Evolutionary conservation across 2,329 filamentous ascomycete genomes (phyloP).

Genomic region (Cordyceps farinosa): DNA sequence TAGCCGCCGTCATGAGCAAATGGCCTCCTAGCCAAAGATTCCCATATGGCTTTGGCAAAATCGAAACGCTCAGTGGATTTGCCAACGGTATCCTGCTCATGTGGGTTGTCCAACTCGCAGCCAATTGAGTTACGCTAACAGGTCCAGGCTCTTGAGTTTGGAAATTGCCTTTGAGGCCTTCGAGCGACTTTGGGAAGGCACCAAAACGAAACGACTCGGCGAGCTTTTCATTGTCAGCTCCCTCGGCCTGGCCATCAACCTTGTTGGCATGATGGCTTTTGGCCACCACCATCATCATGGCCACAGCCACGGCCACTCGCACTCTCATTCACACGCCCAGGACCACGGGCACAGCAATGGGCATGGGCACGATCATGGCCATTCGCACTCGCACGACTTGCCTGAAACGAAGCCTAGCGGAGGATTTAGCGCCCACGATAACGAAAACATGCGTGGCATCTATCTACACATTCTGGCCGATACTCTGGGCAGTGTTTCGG

Average conservation of each 20-base stretch:
- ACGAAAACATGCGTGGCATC: conserved; percentile 97
- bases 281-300: conserved; percentile 58
- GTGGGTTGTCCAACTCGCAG: conserved; percentile 43
- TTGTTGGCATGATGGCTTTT: conserved; percentile 88
- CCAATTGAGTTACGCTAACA: not conserved
- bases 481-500: conserved; percentile 88
- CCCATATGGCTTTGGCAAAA: conserved; percentile 94
- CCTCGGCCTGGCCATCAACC: conserved; percentile 81
- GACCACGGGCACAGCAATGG: conserved; percentile 39
- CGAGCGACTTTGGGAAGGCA: conserved; percentile 79
- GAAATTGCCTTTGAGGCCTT: conserved; percentile 96
- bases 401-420: conserved; percentile 33
- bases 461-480: conserved; percentile 94
- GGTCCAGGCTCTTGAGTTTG: conserved; percentile 74
- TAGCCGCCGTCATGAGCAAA: conserved; percentile 92
- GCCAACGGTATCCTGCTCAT: conserved; percentile 94
- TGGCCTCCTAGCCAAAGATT: conserved; percentile 88
- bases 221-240: conserved; percentile 88
- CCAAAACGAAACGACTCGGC: conserved; percentile 75
- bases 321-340: conserved; percentile 40
- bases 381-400: conserved; percentile 39
- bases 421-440: conserved; percentile 58
- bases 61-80: conserved; percentile 93
- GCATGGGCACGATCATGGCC: conserved; percentile 36
- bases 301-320: conserved; percentile 35